Percentiles rank a stretch among this genome's conserved stretches.
These are phyloP conservation scores for Solanum habrochaites DNA, from an alignment of 257 asterid species.

Conservation along the genomic window DNA sequence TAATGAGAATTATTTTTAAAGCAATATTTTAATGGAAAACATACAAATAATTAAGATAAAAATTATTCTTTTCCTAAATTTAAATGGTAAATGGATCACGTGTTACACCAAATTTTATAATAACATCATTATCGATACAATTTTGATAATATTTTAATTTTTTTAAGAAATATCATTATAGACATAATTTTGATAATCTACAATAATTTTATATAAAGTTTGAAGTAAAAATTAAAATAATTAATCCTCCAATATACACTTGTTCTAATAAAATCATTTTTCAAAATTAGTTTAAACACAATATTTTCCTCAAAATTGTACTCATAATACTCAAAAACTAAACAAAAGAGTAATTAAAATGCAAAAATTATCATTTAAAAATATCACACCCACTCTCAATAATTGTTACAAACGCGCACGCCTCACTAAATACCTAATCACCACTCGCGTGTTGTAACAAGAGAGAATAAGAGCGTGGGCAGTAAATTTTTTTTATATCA, in stretches of 20 bases:
- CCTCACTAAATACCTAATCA: neutral
- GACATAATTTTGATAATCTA: neutral
- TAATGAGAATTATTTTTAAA: neutral
- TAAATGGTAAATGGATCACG: neutral
- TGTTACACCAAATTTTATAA: no score
- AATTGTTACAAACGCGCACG: neutral
- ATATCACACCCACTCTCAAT: neutral
- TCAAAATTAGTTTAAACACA: neutral
- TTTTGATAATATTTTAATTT: no score
- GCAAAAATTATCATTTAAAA: neutral
- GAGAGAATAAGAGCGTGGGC: neutral
- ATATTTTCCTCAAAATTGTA: neutral
- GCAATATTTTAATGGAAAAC: no score
- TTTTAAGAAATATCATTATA: fast-evolving
- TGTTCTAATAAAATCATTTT: neutral
- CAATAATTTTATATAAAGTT: neutral
- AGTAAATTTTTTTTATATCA: neutral
- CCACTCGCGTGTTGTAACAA: neutral
- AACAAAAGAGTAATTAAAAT: neutral
- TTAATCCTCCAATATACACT: neutral
- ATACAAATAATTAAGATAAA: no score
- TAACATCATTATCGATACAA: no score
- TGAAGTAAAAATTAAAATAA: neutral
- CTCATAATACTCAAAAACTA: neutral
- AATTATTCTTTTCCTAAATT: neutral